Evolutionary conservation across 129 eudicot species (phyloP).

Genomic region (Oenanthe sinensis): DNA sequence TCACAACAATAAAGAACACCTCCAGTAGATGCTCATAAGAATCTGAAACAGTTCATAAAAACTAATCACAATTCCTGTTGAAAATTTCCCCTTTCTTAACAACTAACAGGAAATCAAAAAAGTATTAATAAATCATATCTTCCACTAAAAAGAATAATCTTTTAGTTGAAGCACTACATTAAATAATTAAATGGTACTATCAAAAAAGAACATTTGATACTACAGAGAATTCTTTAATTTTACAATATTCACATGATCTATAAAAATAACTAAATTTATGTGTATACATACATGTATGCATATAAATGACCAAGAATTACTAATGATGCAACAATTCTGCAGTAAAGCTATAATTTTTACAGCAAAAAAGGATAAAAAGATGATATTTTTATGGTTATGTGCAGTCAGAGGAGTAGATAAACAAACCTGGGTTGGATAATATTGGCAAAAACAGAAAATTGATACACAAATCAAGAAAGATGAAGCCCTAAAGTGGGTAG

Average conservation of each 20-base stretch:
- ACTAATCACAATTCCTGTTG: background rate
- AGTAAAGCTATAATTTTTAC: background rate
- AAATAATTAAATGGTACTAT: background rate
- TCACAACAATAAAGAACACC: slow-evolving; percentile 23
- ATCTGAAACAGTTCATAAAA: background rate
- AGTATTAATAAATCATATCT: background rate
- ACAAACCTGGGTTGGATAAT: background rate
- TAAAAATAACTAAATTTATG: background rate
- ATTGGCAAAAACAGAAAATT: background rate
- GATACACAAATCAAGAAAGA: slow-evolving; percentile 5
- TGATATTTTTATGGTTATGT: background rate
- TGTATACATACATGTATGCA: background rate
- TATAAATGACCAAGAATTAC: background rate
- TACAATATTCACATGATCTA: background rate
- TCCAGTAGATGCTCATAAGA: slow-evolving; percentile 17
- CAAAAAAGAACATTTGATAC: background rate
- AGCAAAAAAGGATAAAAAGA: background rate
- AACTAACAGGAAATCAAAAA: background rate
- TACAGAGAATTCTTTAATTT: background rate
- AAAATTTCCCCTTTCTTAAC: background rate
- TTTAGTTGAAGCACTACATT: background rate
- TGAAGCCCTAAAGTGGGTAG: background rate
- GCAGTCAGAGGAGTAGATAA: background rate
- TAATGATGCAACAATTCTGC: background rate
- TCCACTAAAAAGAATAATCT: background rate